Evolutionary conservation across 2,329 filamentous ascomycete species (phyloP), one percentile per base, ranked within the genome.

Genomic region (Hirsutella rhossiliensis): DNA sequence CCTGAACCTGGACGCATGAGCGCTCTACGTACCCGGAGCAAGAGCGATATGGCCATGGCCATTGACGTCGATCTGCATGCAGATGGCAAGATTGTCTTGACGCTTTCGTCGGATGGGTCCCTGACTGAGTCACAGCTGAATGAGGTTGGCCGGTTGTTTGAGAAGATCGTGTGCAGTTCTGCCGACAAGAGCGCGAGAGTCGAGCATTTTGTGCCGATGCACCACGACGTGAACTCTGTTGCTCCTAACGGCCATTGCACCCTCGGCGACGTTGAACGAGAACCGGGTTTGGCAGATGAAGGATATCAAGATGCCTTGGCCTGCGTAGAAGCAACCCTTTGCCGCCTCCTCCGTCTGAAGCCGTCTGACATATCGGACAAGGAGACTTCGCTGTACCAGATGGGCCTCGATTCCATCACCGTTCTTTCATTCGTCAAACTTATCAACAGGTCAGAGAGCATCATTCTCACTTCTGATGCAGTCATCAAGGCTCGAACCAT

Each of bases 351-450:
- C 19, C 40, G 31, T 20, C 20, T 52, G 7, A 29, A 44, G 4
- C 42, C 46, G 19, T 18, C 45, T 8, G 45, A 45, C 8, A 18
- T 52, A 12, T 42, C 49, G 5, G 43, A 42, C 36, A 38, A 23
- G 23, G 7, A 41, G 19, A 47, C 45, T 1, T 48, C 50, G 2
- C 41, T 54, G 11, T 54, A 54, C 42, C 50, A 48, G 18, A 39
- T 54, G 7, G 52, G 50, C 27, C 40, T 54, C 9, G 52, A 54
- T 30, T 54, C 52, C 3, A 50, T 54, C 43, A 54, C 45, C 34
- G 49, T 53, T 2, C 45, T 53, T 5, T 47, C 52, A 11, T 50
- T 54, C 44, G 42, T 53, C 29, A 49, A 48, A 39, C 32, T 45
- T 11, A 23, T 50, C 5, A 23, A 38, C 23, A 43, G 37, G 32